Evolutionary conservation across 805 yeast species (phyloP), one percentile per base, ranked within the genome.

Genomic region (Saturnispora sekii): DNA sequence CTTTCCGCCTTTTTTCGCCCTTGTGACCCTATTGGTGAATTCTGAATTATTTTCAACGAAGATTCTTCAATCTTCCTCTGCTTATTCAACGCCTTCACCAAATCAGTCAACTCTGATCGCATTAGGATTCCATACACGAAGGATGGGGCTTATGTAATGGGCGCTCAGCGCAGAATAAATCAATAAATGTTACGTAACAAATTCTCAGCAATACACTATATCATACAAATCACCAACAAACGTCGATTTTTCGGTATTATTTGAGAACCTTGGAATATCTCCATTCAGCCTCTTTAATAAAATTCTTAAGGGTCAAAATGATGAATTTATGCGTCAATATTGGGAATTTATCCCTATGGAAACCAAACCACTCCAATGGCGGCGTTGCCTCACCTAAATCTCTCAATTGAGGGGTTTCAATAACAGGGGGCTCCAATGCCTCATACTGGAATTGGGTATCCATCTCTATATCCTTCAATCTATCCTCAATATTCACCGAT

Each of bases 351-450:
- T 82, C 76, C 52, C 97, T 72, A 60, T 93, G 93, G 29, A 93
- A 70, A 2, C 98, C 98, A 66, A 93, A 84, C 98, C 98, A 93
- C 60, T 93, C 98, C 47, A 93, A 65, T 2, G 98, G 98, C 1
- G 98, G 98, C 0, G 98, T 93, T 1, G 97, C 97, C 63, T 83
- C 89, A 21, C 98, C 97, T 55, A 93, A 70, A 56, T 93, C 97
- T 56, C 79, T 79, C 56, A 93, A 68, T 53, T 82, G 90, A 2
- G 97, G 97, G 15, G 93, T 84, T 49, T 84, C 94, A 32, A 93
- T 87, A 6, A 76, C 68, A 0, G 97, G 96, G 10, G 83, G 84
- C 32, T 73, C 77, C 10, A 84, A 56, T 0, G 97, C 76, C 30
- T 69, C 54, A 53, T 87, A 87, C 0, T 59, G 60, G 54, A 72